Evolutionary conservation across 2,329 filamentous ascomycete species (phyloP), one percentile per base, ranked within the genome.

Genomic region (Sarocladium kiliense): DNA sequence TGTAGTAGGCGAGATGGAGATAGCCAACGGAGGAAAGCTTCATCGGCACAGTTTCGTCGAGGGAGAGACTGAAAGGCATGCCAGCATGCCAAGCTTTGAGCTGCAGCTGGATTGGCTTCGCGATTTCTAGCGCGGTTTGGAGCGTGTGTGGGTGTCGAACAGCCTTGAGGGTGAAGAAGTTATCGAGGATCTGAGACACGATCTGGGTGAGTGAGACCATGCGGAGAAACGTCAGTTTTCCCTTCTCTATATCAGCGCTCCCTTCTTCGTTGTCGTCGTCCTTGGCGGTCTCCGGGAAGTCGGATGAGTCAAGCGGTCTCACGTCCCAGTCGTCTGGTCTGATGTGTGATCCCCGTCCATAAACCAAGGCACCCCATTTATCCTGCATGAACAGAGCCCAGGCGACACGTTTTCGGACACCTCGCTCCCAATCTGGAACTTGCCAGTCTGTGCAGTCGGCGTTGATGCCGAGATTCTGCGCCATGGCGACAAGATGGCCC

Each of bases 361-460:
- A 76, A 10, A 79, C 74, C 27, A 81, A 65, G 3, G 77, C 73
- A 3, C 76, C 74, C 79, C 77, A 83, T 64, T 77, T 81, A 59
- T 84, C 80, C 60, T 84, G 80, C 68, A 81, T 78, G 60, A 79
- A 87, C 0, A 86, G 66, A 2, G 78, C 83, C 84, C 85, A 88
- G 0, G 80, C 82, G 0, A 87, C 68, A 14, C 85, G 71, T 61
- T 81, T 80, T 14, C 85, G 72, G 18, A 87, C 69, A 0, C 82
- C 80, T 54, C 81, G 77, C 61, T 87, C 85, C 82, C 83, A 86
- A 0, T 71, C 68, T 1, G 84, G 83, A 41, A 87, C 79, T 11
- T 78, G 76, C 85, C 85, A 88, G 19, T 72, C 67, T 0, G 79
- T 77, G 58, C 82, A 84, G 62, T 87, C 83, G 1, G 85, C 71